These are phyloP conservation scores for Cenchrus americanus DNA, from an alignment of 176 grass and related monocot species.

Conservation along the genomic window DNA sequence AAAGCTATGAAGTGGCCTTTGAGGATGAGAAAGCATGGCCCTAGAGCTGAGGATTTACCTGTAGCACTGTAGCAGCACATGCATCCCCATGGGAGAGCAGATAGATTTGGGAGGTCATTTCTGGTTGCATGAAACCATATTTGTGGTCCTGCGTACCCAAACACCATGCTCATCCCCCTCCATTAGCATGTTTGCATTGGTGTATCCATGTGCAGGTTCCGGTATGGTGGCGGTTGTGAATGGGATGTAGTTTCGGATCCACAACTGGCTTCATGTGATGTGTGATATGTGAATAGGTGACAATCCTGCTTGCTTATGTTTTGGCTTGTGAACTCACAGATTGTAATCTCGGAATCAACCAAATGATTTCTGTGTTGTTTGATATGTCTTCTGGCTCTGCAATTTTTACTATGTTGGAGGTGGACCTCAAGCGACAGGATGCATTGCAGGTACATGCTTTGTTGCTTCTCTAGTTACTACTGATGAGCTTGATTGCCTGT, in stretches of 20 bases:
- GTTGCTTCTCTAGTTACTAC: background rate
- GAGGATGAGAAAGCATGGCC: conserved; percentile 4
- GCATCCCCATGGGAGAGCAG: background rate
- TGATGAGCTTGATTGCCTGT: conserved; percentile 19
- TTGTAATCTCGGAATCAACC: no score
- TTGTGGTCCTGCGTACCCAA: background rate
- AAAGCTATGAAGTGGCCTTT: background rate
- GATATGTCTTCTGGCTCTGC: background rate
- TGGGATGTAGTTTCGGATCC: background rate
- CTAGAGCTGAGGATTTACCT: background rate
- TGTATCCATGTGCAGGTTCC: background rate
- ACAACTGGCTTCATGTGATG: background rate
- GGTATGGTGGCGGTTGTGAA: background rate
- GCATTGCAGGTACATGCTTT: conserved; percentile 4
- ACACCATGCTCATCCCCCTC: background rate
- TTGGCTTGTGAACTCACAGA: background rate
- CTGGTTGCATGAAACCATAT: background rate
- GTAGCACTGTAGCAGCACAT: conserved; percentile 1
- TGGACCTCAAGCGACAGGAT: background rate
- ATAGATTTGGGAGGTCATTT: background rate
- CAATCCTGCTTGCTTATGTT: background rate
- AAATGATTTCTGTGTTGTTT: background rate
- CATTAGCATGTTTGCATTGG: background rate
- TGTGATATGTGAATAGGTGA: background rate
- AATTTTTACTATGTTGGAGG: background rate